Evolutionary conservation across 2,329 filamentous ascomycete genomes (phyloP).

Genomic region (Diplodia scrobiculata): DNA sequence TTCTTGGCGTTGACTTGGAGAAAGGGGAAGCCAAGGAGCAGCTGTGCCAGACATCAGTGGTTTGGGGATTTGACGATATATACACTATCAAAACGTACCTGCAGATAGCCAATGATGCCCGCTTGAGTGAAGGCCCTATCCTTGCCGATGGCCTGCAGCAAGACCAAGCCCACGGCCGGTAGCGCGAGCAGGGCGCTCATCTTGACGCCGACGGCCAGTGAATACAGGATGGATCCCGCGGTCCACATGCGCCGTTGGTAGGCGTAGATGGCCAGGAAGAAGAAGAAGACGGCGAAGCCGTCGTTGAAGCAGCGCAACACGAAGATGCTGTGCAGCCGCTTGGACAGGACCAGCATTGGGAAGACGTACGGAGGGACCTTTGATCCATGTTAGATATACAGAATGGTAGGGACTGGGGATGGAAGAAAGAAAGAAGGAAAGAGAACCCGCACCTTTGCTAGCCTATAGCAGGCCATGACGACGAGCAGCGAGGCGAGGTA

Average conservation of each 20-base stretch:
- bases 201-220: conserved; percentile 83
- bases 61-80: too few relatives aligned
- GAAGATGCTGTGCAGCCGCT: conserved; percentile 91
- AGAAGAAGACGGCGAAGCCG: conserved; percentile 78
- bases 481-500: conserved; percentile 75
- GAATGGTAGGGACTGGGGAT: not conserved
- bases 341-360: conserved; percentile 81
- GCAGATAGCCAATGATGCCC: conserved; percentile 73
- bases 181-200: conserved; percentile 86
- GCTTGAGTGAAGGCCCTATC: conserved; percentile 66
- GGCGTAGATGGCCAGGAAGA: conserved; percentile 78
- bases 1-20: conserved; percentile 63
- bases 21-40: conserved; percentile 68
- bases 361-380: conserved; percentile 85
- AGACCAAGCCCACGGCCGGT: conserved; percentile 75
- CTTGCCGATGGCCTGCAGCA: conserved; percentile 73
- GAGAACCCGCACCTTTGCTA: conserved; percentile 61
- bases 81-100: conserved; percentile 55
- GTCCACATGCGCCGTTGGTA: conserved; percentile 77
- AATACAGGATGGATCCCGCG: conserved; percentile 71
- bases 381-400: not conserved
- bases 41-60: conserved; percentile 39
- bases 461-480: conserved; percentile 80
- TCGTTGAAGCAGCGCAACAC: conserved; percentile 94
- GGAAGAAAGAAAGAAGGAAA: too few relatives aligned